Base-by-base conservation (phyloP, 208 protist genomes). In the Crithidia acanthocephali region DNA sequence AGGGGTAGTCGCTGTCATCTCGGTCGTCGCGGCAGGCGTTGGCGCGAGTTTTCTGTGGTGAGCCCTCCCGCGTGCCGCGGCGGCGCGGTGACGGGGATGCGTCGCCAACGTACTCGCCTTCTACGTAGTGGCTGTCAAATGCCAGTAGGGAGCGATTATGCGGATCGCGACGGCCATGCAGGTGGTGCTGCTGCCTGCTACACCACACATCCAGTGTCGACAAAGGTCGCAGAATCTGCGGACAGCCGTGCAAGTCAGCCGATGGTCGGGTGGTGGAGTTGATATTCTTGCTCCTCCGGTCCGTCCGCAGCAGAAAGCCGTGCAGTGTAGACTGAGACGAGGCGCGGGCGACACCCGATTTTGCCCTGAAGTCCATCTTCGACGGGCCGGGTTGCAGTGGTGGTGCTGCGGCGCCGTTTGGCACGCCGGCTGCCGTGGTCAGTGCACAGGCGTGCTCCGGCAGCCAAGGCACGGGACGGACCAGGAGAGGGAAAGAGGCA, bases 281-380 rank as follows among this genome's bases (percentile, higher is more conserved):
- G 8, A 18, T 2, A 32, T 0, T 25, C 0, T 15, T 22, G 45
- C 20, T 22, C 18, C 20, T 22, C 4, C 20, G 13, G 7, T 9
- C 11, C 13, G 45, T 48, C 5, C 52, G 47, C 13, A 78, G 47
- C 10, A 72, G n/a, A 37, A 72, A 78, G 30, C 71, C 71, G 33
- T 20, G 47, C 16, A 76, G 56, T 10, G 56, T 51, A 0, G 45
- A 35, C 9, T 25, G 9, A 20, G 0, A 22, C 1, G 25, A 5
- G 7, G 33, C 23, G n/a, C n/a, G 27, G 35, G 25, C n/a, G 7
- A 40, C 5, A n/a, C 7, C 15, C 7, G 20, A 0, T 42, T 4
- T 47, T 28, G 22, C 2, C 23, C 4, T 48, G 44, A 13, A 42
- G 6, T 42, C 13, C 13, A 13, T 42, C 37, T 6, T 42, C 37